Evolutionary conservation across 345 rosid species (phyloP), one percentile per base, ranked within the genome.

Genomic region (Brassica nigra): DNA sequence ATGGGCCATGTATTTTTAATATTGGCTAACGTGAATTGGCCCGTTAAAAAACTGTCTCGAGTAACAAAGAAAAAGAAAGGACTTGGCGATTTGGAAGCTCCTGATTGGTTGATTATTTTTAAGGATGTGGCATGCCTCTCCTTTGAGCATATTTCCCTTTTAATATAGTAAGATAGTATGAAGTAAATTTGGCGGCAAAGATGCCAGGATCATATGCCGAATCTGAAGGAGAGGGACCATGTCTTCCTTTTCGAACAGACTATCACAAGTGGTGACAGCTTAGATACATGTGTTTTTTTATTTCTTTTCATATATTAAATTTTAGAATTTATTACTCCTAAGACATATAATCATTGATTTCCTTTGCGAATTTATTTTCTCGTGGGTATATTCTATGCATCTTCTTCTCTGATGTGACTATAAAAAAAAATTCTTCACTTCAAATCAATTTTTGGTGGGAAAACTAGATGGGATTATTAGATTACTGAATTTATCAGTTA

Each of bases 191-290:
- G 82, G 82, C 78, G 82, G 77, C 62, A 73, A 78, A 78, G 82
- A 78, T 78, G 82, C 78, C 69, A 66, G 55, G 73, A 73, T 79
- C 42, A 58, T 64, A 79, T 66, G 55, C 73, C 78, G 82, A 73
- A 79, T 79, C 74, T 79, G 14, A 73, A 67, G 7, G 29, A 58
- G 76, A 61, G 37, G 76, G 76, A 72, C 67, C 68, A 73, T 59
- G 78, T 79, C 78, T 0, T 73, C 78, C 3, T 73, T 79, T 59
- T 73, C 69, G 9, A 79, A 73, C 73, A 78, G 49, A 71, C 67
- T 37, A 62, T 30, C 67, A 62, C 61, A 64, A 73, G 68, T 66
- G 62, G 68, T 79, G 82, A 79, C 82, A 79, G 82, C 78, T 73
- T 67, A 66, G 52, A 78, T 73, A 73, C 78, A 79, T 59, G 78